phyloP scores from a whole-genome alignment of 192 early-diverging fungal genomes.

The Linnemannia elongata region DNA sequence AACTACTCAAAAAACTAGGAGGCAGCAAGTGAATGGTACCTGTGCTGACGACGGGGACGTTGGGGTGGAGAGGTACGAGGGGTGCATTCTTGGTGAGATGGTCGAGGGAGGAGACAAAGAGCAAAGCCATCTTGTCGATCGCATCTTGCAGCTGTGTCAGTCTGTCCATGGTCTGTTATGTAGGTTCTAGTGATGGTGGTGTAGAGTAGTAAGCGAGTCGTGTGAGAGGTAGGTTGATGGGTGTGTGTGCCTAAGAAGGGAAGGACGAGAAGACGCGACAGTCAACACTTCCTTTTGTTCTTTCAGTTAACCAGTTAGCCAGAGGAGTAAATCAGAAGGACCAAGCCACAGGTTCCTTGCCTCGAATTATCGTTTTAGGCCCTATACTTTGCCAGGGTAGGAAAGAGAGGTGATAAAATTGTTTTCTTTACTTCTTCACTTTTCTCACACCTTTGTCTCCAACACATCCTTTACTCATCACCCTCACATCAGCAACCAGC shows the following conservation, averaged over 20 bases:
- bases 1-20: neutral
- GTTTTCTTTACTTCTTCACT: too few species aligned
- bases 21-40: slow-evolving; percentile 1
- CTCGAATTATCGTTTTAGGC: too few species aligned
- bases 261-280: too few species aligned
- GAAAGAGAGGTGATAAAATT: too few species aligned
- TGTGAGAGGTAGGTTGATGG: neutral
- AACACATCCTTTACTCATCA: neutral
- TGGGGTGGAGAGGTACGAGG: slow-evolving; percentile 49
- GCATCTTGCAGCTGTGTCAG: slow-evolving; percentile 69
- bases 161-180: slow-evolving; percentile 58
- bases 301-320: too few species aligned
- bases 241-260: neutral
- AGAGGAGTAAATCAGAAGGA: too few species aligned
- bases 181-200: neutral
- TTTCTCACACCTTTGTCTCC: too few species aligned
- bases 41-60: slow-evolving; percentile 61
- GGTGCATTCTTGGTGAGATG: slow-evolving; percentile 60
- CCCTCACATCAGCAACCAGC: neutral
- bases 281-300: too few species aligned
- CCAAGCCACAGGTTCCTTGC: too few species aligned
- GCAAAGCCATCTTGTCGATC: slow-evolving; percentile 65
- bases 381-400: too few species aligned
- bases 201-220: neutral
- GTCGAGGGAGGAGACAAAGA: slow-evolving; percentile 68